Conservation (phyloP, 2,329 filamentous ascomycete genomes). For the Zalaria sp. region DNA sequence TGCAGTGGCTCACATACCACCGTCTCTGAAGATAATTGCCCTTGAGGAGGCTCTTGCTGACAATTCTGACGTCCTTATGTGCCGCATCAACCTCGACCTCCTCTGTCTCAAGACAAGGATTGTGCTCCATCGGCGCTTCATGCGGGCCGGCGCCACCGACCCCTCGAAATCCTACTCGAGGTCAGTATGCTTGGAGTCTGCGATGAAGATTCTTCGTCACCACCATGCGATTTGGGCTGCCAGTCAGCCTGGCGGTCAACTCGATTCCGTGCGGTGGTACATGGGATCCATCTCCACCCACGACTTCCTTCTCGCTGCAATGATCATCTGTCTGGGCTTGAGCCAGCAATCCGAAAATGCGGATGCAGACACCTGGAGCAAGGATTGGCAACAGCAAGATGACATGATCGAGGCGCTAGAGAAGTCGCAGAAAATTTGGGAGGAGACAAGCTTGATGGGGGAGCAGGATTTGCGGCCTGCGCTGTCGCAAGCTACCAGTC, state of each 20-base stretch:
- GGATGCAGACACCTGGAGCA: slow-evolving; percentile 4
- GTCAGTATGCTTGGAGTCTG: slow-evolving; percentile 31
- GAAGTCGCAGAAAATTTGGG: slow-evolving; percentile 18
- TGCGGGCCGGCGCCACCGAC: slow-evolving; percentile 16
- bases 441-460: slow-evolving; percentile 5
- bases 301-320: slow-evolving; percentile 35
- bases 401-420: slow-evolving; percentile 18
- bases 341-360: slow-evolving; percentile 12
- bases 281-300: slow-evolving; percentile 30
- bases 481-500: background rate
- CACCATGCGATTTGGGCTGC: slow-evolving; percentile 37
- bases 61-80: slow-evolving; percentile 35
- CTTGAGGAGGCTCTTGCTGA: slow-evolving; percentile 32
- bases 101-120: slow-evolving; percentile 37
- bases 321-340: slow-evolving; percentile 33
- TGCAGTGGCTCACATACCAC: slow-evolving; percentile 19
- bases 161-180: slow-evolving; percentile 26
- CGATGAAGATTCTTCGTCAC: slow-evolving; percentile 32
- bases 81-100: slow-evolving; percentile 36
- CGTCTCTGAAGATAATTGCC: slow-evolving; percentile 21
- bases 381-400: slow-evolving; percentile 11
- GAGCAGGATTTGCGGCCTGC: slow-evolving; percentile 2
- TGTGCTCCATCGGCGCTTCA: slow-evolving; percentile 40
- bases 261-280: slow-evolving; percentile 32
- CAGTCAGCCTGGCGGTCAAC: slow-evolving; percentile 27